Evolutionary conservation across 331 rosid species (phyloP), one percentile per base, ranked within the genome.

Genomic region (Rosa hybrid): DNA sequence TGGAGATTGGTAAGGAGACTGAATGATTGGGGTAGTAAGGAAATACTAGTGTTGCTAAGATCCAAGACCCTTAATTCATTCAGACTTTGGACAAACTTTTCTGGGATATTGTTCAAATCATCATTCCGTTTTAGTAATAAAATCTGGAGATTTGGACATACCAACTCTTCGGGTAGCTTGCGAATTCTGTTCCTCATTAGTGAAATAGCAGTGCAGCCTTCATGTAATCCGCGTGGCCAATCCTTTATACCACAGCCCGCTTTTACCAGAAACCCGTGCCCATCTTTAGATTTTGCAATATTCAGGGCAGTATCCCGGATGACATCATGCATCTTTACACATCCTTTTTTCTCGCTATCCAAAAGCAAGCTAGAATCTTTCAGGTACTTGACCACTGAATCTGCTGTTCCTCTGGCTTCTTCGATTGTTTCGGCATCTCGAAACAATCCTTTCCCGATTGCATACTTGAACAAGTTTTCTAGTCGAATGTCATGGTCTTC

Each of bases 291-390:
- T 53, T 16, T 17, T 6, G 79, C 42, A 63, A 80, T 72, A 5
- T 6, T 1, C 7, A 73, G 21, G 45, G 84, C 80, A 5, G 30
- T 54, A 74, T 81, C 75, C 0, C 63, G 80, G 1, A 81, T 27
- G 30, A 81, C 83, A 27, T 81, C 84, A 8, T 81, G 84, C 84
- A 81, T 81, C 49, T 18, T 81, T 16, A 81, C 76, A 5, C n/a
- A 50, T 17, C n/a, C 76, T 1, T 53, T 44, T 12, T 20, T 17
- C 7, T 27, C 20, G 0, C 71, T 27, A 0, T 42, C 39, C 17
- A 75, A 68, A 50, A 81, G 65, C 59, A 81, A 51, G 46, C 80
- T 72, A 4, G 76, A 81, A 42, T 20, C 60, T 25, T 12, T 68
- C 20, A 81, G 76, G 3, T 72, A 12, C 63, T 72, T 80, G 27